Percentiles rank a stretch among this genome's conserved stretches.
These are phyloP conservation scores for Exobasidium rhododendri DNA, from an alignment of 1,284 basidiomycete genomes.

Conservation along the genomic window DNA sequence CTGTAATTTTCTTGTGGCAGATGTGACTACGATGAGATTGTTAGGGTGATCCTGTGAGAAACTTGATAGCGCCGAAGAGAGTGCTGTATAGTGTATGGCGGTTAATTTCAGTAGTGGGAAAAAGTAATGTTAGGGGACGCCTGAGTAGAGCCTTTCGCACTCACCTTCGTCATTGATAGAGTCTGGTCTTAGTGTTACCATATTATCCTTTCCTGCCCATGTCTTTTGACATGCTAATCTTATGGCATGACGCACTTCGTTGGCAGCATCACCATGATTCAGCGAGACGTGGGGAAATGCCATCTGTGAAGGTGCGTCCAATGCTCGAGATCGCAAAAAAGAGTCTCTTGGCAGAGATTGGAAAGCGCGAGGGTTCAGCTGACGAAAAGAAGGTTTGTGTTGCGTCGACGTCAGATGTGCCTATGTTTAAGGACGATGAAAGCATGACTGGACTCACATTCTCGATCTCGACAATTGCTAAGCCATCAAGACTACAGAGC, in stretches of 20 bases:
- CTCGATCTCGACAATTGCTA: background rate
- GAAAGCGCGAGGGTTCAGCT: background rate
- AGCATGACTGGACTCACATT: too few species aligned
- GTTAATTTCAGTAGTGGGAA: too few species aligned
- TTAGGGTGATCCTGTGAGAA: background rate
- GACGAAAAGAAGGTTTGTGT: background rate
- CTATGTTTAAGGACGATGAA: too few species aligned
- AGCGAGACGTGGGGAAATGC: background rate
- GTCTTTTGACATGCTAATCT: background rate
- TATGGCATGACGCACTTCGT: background rate
- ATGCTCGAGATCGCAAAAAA: background rate
- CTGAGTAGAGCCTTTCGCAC: too few species aligned
- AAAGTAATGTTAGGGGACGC: too few species aligned
- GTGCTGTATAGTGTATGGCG: too few species aligned
- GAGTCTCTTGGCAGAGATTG: background rate
- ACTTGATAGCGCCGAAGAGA: background rate
- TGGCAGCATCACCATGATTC: background rate
- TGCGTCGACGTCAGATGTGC: too few species aligned
- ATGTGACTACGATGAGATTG: background rate
- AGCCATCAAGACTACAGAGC: background rate
- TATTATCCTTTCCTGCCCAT: background rate
- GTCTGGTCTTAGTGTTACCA: background rate
- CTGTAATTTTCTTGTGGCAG: background rate
- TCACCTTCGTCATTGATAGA: background rate
- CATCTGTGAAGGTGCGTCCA: constrained; percentile 6